phyloP scores from a whole-genome alignment of 2,329 filamentous ascomycete genomes.

The Plenodomus lindquistii region DNA sequence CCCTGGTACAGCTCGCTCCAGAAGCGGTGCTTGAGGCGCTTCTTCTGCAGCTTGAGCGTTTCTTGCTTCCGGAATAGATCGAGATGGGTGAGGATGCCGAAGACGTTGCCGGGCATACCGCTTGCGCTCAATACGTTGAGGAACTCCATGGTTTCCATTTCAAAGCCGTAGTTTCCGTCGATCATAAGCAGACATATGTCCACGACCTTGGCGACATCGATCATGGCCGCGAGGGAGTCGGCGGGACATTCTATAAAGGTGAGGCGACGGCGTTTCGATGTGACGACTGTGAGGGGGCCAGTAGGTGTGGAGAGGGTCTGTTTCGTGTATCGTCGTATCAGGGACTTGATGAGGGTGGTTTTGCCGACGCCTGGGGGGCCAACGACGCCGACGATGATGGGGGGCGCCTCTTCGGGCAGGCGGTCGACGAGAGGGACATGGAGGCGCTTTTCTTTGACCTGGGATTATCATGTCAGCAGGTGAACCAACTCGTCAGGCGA shows the following conservation, averaged over 20 bases:
- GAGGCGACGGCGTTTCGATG: slow-evolving; percentile 89
- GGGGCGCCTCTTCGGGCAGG: slow-evolving; percentile 91
- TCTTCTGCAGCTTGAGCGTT: slow-evolving; percentile 89
- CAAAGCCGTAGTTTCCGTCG: slow-evolving; percentile 97
- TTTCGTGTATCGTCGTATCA: slow-evolving; percentile 93
- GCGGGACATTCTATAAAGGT: slow-evolving; percentile 97
- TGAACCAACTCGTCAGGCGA: not conserved
- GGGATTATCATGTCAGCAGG: slow-evolving; percentile 12
- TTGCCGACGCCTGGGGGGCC: slow-evolving; percentile 94
- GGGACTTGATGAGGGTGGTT: slow-evolving; percentile 91
- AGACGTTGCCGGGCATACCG: slow-evolving; percentile 98
- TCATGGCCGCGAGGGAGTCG: slow-evolving; percentile 91
- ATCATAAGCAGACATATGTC: slow-evolving; percentile 98
- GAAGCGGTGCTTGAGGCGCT: slow-evolving; percentile 90
- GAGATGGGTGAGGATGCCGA: slow-evolving; percentile 93
- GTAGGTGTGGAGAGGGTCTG: slow-evolving; percentile 88
- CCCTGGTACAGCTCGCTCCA: slow-evolving; percentile 98
- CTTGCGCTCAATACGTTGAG: slow-evolving; percentile 90
- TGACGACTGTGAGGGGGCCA: slow-evolving; percentile 93
- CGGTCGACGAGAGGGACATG: slow-evolving; percentile 97
- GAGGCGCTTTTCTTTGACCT: slow-evolving; percentile 93
- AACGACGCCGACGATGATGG: slow-evolving; percentile 89
- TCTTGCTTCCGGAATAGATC: slow-evolving; percentile 95
- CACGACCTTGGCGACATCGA: slow-evolving; percentile 94
- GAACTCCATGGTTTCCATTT: slow-evolving; percentile 99